phyloP scores from a whole-genome alignment of 345 rosid genomes.

The Pelargonium nanum region DNA sequence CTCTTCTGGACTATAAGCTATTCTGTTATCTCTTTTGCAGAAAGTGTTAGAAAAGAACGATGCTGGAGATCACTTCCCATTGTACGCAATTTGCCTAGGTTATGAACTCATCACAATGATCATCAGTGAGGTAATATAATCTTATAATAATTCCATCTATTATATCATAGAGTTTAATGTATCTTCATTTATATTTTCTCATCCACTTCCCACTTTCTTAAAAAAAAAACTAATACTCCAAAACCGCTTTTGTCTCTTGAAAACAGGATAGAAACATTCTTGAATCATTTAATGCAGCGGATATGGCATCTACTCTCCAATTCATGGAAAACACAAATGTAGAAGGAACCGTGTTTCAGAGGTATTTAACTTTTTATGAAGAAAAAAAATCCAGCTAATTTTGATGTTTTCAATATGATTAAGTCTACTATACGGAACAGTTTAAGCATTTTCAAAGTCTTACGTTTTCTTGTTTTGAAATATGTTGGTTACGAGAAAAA shows the following conservation, averaged over 20 bases:
- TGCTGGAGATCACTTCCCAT: conserved; percentile 63
- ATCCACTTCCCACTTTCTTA: too few species aligned
- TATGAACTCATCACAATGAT: conserved; percentile 82
- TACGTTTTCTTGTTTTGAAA: too few species aligned
- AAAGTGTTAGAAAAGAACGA: conserved; percentile 64
- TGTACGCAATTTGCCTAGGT: conserved; percentile 71
- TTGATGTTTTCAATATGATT: not conserved
- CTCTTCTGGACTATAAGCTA: not conserved
- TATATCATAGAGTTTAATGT: not conserved
- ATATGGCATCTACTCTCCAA: conserved; percentile 77
- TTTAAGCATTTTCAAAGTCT: not conserved
- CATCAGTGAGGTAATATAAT: conserved; percentile 46
- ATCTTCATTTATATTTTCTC: too few species aligned
- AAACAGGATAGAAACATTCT: conserved; percentile 67
- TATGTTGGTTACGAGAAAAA: too few species aligned
- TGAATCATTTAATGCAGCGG: conserved; percentile 48
- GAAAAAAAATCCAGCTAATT: not conserved
- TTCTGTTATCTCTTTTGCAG: conserved; percentile 22
- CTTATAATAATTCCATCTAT: not conserved
- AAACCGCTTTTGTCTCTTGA: too few species aligned
- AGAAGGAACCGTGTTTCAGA: conserved; percentile 76
- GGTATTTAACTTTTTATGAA: conserved; percentile 25
- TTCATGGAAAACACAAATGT: conserved; percentile 36
- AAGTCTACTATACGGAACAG: not conserved
- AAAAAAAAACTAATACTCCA: too few species aligned